Evolutionary conservation across 352 stramenopile genomes (phyloP).

Genomic region (Pythium oligandrum): DNA sequence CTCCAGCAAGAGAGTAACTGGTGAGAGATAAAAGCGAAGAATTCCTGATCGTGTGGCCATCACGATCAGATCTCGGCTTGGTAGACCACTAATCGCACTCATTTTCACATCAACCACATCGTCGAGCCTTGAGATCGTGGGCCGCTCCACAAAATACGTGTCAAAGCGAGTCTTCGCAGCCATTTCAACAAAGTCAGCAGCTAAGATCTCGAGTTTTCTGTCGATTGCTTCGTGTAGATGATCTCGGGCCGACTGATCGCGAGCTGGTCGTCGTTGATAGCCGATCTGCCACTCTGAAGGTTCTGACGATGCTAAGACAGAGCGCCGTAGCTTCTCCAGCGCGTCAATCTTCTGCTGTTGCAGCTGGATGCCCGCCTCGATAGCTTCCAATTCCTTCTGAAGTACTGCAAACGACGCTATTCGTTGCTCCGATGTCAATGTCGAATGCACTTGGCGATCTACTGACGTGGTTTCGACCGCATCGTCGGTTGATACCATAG

Average conservation of each 20-base stretch:
- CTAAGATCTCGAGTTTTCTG: constrained; percentile 7
- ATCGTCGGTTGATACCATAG: not conserved
- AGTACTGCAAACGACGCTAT: constrained; percentile 8
- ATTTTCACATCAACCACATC: constrained; percentile 40
- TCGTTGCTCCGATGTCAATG: not conserved
- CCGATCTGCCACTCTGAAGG: not conserved
- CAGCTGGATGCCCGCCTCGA: constrained; percentile 11
- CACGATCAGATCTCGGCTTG: constrained; percentile 29
- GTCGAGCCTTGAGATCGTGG: constrained; percentile 1
- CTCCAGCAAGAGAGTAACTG: constrained; percentile 16
- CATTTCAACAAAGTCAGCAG: not conserved
- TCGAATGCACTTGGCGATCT: not conserved
- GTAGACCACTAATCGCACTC: constrained; percentile 21
- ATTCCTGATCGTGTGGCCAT: constrained; percentile 21
- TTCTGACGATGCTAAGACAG: not conserved
- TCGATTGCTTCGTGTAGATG: constrained; percentile 2
- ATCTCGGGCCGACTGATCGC: too few relatives aligned
- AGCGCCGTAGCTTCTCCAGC: constrained; percentile 13
- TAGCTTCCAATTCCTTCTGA: constrained; percentile 12
- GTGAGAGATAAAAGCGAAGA: constrained; percentile 32
- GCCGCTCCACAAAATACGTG: constrained; percentile 36
- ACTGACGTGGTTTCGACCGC: constrained; percentile 1
- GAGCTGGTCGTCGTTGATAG: not conserved
- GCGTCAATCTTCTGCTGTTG: constrained; percentile 11
- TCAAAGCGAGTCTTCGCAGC: constrained; percentile 22